Base-by-base conservation (phyloP, 2,329 filamentous ascomycete species). In the Colletotrichum kahawae region DNA sequence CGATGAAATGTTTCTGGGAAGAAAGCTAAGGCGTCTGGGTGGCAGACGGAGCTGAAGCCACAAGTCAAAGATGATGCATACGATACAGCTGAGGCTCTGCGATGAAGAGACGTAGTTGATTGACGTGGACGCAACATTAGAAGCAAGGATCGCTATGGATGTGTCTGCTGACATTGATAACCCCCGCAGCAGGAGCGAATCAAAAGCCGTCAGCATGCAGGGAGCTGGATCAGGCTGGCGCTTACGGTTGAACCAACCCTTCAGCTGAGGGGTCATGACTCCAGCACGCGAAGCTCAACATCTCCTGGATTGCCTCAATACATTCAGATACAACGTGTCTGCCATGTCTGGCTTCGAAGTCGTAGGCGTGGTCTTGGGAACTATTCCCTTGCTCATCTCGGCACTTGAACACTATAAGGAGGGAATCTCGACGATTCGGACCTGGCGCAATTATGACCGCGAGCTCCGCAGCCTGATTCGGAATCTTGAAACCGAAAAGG, bases 291-390 rank as follows among this genome's bases (percentile, higher is more conserved):
- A 3, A 38, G 14, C 7, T 3, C 4, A 7, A 16, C 7, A 5
- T 38, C 7, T 7, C 18, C 36, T 8, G 7, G 1, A 18, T 38
- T 38, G 7, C 14, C 7, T 38, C 36, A 38, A 14, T 6, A 38
- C 6, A 13, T 38, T 4, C 34, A 16, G 6, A 38, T 8, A 1
- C 4, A 7, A 38, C 36, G 14, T 10, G 14, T 3, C 14, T 16
- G 36, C 36, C 6, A 81, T 81, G 80, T 81, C 80, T 1, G 77
- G 80, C 0, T 68, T 81, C 0, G 79, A 81, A 6, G 48, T 80
- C 0, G 79, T 57, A 2, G 80, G 80, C 0, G 31, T 79, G 18
- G 77, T 80, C 5, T 9, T 81, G 5, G 80, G 80, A 1, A 77
- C 71, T 0, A 75, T 80, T 38, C 76, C 80, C 0, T 29, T 81